Evolutionary conservation across 208 protist genomes (phyloP).

Genomic region (Herpetomonas muscarum): DNA sequence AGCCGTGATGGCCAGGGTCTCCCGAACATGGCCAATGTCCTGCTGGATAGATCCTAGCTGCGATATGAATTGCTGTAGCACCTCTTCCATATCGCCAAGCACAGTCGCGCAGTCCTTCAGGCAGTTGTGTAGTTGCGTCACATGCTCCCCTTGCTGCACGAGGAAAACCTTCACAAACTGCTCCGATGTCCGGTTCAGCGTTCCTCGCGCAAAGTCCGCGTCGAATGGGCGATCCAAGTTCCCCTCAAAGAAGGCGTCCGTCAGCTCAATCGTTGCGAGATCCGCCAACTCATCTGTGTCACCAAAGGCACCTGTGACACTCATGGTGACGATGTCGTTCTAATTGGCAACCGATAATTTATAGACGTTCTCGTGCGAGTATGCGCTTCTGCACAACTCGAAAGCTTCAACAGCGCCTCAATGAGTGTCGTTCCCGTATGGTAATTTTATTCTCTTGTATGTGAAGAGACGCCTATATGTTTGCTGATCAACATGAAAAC

Average conservation of each 20-base stretch:
- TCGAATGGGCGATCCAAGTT: conserved; percentile 35
- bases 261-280: conserved; percentile 48
- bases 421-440: too few species aligned
- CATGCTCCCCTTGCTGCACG: conserved; percentile 35
- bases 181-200: conserved; percentile 52
- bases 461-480: too few species aligned
- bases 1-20: conserved; percentile 40
- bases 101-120: conserved; percentile 49
- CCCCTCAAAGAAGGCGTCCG: conserved; percentile 42
- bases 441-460: too few species aligned
- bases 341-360: too few species aligned
- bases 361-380: too few species aligned
- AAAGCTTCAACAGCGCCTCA: too few species aligned
- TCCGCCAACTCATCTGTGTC: conserved; percentile 49
- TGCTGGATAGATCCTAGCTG: conserved; percentile 54
- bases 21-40: conserved; percentile 76
- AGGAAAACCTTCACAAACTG: conserved; percentile 70
- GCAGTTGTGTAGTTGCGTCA: conserved; percentile 54
- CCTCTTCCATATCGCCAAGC: conserved; percentile 60
- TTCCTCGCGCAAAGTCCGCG: conserved; percentile 25
- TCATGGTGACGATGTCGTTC: conserved; percentile 7
- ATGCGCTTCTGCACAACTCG: too few species aligned
- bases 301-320: conserved; percentile 7
- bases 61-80: conserved; percentile 63
- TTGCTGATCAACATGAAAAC: too few species aligned